These are phyloP conservation scores for Stemphylium vesicarium DNA, from an alignment of 2,329 filamentous ascomycete genomes.

Conservation along the genomic window DNA sequence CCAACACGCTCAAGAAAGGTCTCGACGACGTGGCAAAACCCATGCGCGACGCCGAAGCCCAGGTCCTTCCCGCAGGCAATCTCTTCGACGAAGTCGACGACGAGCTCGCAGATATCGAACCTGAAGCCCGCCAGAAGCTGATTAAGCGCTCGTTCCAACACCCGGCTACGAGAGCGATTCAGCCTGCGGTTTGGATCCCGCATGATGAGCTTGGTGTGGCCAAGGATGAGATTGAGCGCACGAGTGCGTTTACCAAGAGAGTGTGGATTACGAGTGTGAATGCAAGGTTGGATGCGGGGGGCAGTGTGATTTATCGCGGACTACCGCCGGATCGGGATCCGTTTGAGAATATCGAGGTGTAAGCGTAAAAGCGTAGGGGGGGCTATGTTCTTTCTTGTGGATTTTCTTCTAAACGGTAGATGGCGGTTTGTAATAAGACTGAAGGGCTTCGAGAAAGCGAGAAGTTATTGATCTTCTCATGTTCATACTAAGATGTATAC, in stretches of 20 bases:
- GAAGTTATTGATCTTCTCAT: no score
- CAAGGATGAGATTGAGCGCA: conserved; percentile 86
- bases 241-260: conserved; percentile 71
- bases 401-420: no score
- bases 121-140: conserved; percentile 84
- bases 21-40: conserved; percentile 40
- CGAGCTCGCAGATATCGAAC: conserved; percentile 91
- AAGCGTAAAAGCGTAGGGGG: neutral
- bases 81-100: conserved; percentile 88
- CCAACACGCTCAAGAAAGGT: conserved; percentile 33
- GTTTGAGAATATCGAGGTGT: conserved; percentile 49
- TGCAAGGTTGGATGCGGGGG: conserved; percentile 83
- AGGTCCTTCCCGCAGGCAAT: conserved; percentile 72
- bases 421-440: no score
- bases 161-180: conserved; percentile 79
- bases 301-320: conserved; percentile 80
- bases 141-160: conserved; percentile 91
- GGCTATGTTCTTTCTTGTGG: no score
- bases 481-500: no score
- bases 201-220: conserved; percentile 87
- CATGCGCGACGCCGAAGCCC: conserved; percentile 48
- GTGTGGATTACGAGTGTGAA: conserved; percentile 97
- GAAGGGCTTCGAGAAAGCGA: no score
- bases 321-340: conserved; percentile 77
- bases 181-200: conserved; percentile 93